phyloP scores from a whole-genome alignment of 768 basidiomycete genomes.

The Tylopilus cervinicoccineus region DNA sequence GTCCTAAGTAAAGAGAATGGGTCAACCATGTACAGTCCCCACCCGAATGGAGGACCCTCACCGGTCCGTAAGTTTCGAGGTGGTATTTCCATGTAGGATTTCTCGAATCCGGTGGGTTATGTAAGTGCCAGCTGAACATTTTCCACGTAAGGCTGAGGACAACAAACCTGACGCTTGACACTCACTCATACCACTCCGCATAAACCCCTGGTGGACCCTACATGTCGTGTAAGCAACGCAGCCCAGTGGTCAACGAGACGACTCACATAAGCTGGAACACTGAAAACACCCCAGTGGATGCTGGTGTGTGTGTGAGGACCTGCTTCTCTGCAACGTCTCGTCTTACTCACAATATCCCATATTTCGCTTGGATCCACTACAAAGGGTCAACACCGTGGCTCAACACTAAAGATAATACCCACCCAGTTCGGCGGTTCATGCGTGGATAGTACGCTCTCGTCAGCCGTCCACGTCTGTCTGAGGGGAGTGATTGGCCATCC shows the following conservation, averaged over 20 bases:
- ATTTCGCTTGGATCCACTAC: slow-evolving; percentile 51
- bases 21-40: not conserved
- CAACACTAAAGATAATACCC: slow-evolving; percentile 4
- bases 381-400: not conserved
- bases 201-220: slow-evolving; percentile 40
- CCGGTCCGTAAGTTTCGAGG: slow-evolving; percentile 42
- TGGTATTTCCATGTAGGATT: slow-evolving; percentile 49
- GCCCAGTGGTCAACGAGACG: not conserved
- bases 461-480: slow-evolving; percentile 38
- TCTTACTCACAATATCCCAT: slow-evolving; percentile 48
- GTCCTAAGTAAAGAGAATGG: slow-evolving; percentile 25
- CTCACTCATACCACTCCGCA: slow-evolving; percentile 56
- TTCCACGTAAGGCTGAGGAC: not conserved
- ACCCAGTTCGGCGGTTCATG: slow-evolving; percentile 59
- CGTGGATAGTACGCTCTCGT: slow-evolving; percentile 32
- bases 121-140: slow-evolving; percentile 36
- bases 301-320: slow-evolving; percentile 22
- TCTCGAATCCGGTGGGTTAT: slow-evolving; percentile 32
- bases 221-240: not conserved
- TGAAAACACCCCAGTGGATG: slow-evolving; percentile 49
- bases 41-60: slow-evolving; percentile 17
- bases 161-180: slow-evolving; percentile 1
- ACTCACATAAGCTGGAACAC: slow-evolving; percentile 42
- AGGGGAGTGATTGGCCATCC: slow-evolving; percentile 39
- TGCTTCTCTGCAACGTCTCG: not conserved